Evolutionary conservation across 2,329 filamentous ascomycete genomes (phyloP).

Genomic region (Phaeoacremonium minimum): DNA sequence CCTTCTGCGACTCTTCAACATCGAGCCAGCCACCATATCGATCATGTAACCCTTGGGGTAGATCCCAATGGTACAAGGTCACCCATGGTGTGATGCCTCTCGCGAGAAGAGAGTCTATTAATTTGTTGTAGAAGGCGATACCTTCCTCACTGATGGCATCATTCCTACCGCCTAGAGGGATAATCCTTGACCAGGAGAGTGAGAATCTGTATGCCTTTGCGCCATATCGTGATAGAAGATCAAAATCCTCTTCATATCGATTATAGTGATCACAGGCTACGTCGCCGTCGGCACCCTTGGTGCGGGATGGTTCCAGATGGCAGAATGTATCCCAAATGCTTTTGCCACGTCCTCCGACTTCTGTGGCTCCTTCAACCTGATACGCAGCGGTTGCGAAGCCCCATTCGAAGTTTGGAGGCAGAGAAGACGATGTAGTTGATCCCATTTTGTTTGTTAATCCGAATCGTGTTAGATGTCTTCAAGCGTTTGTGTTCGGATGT

Average conservation of each 20-base stretch:
- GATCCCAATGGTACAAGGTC: conserved; percentile 86
- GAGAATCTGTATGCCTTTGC: conserved; percentile 80
- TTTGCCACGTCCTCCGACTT: conserved; percentile 73
- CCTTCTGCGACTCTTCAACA: conserved; percentile 75
- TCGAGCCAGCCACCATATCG: conserved; percentile 79
- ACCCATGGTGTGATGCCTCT: conserved; percentile 77
- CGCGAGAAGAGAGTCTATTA: conserved; percentile 72
- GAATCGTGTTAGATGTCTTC: too few relatives aligned
- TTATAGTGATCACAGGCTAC: conserved; percentile 87
- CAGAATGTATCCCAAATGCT: conserved; percentile 93
- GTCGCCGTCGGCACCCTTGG: conserved; percentile 68
- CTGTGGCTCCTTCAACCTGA: conserved; percentile 76
- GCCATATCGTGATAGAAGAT: conserved; percentile 68
- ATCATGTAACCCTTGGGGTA: conserved; percentile 73
- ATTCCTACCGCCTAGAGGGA: conserved; percentile 77
- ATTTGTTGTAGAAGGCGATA: conserved; percentile 71
- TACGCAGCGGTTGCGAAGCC: conserved; percentile 81
- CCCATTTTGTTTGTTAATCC: too few relatives aligned
- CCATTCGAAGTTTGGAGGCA: conserved; percentile 71
- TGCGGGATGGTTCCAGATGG: conserved; percentile 75
- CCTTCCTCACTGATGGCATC: conserved; percentile 79
- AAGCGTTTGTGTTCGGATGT: too few relatives aligned
- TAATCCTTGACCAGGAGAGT: conserved; percentile 78
- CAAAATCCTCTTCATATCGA: conserved; percentile 71
- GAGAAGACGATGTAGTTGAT: too few relatives aligned